Evolutionary conservation across 192 early-diverging fungal genomes (phyloP).

Genomic region (Backusella morwellensis): DNA sequence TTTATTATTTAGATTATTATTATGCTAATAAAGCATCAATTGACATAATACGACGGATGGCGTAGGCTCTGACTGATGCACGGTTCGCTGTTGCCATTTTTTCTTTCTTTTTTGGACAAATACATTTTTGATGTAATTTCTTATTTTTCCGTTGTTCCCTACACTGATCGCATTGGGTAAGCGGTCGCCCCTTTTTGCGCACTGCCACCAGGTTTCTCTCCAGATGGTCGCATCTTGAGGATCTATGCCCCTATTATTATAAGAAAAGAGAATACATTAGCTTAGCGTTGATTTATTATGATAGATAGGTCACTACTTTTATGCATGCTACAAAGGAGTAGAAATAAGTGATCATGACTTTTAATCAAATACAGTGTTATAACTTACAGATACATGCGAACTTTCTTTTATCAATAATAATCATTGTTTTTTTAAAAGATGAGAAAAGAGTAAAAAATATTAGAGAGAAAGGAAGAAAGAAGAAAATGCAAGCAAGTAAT

Average conservation of each 20-base stretch:
- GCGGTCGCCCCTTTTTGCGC: constrained; percentile 63
- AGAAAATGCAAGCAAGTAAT: neutral
- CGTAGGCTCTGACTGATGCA: neutral
- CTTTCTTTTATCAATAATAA: neutral
- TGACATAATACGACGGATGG: neutral
- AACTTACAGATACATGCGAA: neutral
- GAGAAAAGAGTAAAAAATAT: neutral
- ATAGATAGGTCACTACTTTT: neutral
- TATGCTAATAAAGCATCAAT: neutral
- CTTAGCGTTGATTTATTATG: neutral
- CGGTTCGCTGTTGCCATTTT: neutral
- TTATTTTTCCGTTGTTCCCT: constrained; percentile 57
- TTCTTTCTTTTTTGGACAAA: constrained; percentile 32
- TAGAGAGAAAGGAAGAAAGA: neutral
- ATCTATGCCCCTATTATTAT: constrained; percentile 32
- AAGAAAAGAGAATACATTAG: neutral
- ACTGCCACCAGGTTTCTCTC: constrained; percentile 58
- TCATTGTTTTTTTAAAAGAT: neutral
- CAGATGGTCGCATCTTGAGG: constrained; percentile 28
- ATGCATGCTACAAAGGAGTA: neutral
- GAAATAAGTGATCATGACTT: neutral
- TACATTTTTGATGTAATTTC: constrained; percentile 63
- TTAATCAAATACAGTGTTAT: neutral
- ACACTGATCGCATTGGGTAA: constrained; percentile 63
- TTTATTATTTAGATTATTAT: neutral